Conservation (phyloP, 116 monocot genomes). For the Posidonia oceanica region DNA sequence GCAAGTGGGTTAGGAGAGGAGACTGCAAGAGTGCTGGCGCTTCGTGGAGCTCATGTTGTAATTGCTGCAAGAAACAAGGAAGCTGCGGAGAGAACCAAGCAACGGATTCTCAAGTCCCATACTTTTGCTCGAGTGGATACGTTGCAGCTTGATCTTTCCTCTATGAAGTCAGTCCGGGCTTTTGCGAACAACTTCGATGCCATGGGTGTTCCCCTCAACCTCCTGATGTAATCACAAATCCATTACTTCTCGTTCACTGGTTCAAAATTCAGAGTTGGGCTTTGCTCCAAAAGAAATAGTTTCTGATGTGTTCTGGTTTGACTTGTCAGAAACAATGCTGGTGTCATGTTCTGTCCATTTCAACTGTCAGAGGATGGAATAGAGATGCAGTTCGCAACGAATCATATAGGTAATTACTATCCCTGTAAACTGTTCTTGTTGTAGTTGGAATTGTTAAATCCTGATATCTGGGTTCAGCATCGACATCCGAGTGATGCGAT, state of each 20-base stretch:
- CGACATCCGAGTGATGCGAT: no score
- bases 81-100: slow-evolving; percentile 46
- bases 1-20: slow-evolving; percentile 95
- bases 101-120: slow-evolving; percentile 26
- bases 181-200: slow-evolving; percentile 52
- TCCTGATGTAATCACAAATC: slow-evolving; percentile 50
- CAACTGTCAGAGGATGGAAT: slow-evolving; percentile 85
- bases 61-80: slow-evolving; percentile 79
- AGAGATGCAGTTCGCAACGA: slow-evolving; percentile 96
- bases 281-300: no score
- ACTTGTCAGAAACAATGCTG: slow-evolving; percentile 80
- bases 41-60: slow-evolving; percentile 68
- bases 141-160: slow-evolving; percentile 74
- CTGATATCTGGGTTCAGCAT: no score
- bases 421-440: no score
- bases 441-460: no score
- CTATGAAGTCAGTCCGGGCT: slow-evolving; percentile 59
- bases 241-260: background rate
- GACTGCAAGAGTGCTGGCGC: slow-evolving; percentile 67
- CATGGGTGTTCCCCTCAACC: slow-evolving; percentile 60
- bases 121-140: slow-evolving; percentile 41
- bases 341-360: slow-evolving; percentile 93
- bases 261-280: background rate
- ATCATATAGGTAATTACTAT: slow-evolving; percentile 62
- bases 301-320: background rate